These are phyloP conservation scores for Thuidium tamariscinum DNA, from an alignment of 225 moss, liverwort and hornwort species.

Conservation along the genomic window DNA sequence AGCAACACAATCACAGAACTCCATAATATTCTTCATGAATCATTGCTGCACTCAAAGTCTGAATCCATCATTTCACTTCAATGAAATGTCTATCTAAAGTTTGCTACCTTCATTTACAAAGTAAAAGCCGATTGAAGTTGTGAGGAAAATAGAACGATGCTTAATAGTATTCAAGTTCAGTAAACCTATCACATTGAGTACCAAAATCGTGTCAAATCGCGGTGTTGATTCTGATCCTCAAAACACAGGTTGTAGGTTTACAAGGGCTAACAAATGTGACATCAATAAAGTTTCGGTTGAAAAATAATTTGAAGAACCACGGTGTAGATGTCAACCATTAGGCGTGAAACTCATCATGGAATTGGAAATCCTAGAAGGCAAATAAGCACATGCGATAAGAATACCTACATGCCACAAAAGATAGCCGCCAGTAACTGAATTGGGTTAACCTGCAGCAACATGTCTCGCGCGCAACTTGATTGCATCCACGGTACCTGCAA, in stretches of 20 bases:
- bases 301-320: background rate
- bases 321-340: background rate
- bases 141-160: background rate
- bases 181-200: background rate
- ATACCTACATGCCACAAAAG: constrained; percentile 57
- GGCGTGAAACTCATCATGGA: background rate
- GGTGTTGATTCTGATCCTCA: background rate
- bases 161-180: background rate
- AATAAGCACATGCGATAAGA: background rate
- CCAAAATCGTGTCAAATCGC: background rate
- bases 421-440: constrained; percentile 40
- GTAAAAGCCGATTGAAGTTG: background rate
- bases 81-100: background rate
- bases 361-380: background rate
- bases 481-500: constrained; percentile 97
- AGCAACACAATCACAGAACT: background rate
- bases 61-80: background rate
- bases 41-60: background rate
- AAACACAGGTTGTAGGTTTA: background rate
- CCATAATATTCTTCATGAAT: background rate
- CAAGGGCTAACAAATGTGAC: background rate
- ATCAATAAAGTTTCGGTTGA: background rate
- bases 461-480: constrained; percentile 62
- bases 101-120: background rate
- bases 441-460: constrained; percentile 55